Evolutionary conservation across 805 yeast species (phyloP), one percentile per base, ranked within the genome.

Genomic region (Candida bentonensis): DNA sequence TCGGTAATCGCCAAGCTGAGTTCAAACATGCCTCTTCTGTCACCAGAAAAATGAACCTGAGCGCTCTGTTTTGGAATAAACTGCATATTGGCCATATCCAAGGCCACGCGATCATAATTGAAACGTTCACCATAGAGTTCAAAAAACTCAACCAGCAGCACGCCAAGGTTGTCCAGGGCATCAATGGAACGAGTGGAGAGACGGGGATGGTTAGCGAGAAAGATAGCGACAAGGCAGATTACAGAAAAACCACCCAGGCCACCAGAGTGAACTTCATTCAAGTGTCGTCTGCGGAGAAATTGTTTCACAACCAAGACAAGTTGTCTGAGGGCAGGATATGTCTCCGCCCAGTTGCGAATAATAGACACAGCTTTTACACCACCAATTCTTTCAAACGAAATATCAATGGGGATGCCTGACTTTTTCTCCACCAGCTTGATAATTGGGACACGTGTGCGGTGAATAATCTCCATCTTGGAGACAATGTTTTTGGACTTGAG

Each of bases 241-340:
- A 85, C 83, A 4, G 96, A 77, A 59, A 81, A 89, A 0, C 97
- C 97, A 36, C 98, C 97, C 3, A 89, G 65, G 0, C 97, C 97
- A 43, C 98, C 98, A 21, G 79, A 78, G 53, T 82, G 94, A 15
- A 89, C 97, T 50, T 84, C 82, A 55, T 87, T 86, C 48, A 88
- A 66, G 46, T 72, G 75, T 54, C 96, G 69, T 1, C 85, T 77
- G 25, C 86, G 68, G 42, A 89, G 67, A 55, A 88, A 89, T 57
- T 84, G 95, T 61, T 92, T 88, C 3, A 89, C 72, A 1, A 87
- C 76, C 42, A 89, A 66, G 1, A 82, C 94, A 42, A 89, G 62
- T 55, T 87, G 94, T 50, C 95, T 66, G 43, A 89, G 64, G 0
- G 94, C 95, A 0, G 94, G 89, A 1, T 82, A 78, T 9, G 69